phyloP scores from a whole-genome alignment of 371 early-diverging fungal genomes.

The Zopfochytrium polystomum region DNA sequence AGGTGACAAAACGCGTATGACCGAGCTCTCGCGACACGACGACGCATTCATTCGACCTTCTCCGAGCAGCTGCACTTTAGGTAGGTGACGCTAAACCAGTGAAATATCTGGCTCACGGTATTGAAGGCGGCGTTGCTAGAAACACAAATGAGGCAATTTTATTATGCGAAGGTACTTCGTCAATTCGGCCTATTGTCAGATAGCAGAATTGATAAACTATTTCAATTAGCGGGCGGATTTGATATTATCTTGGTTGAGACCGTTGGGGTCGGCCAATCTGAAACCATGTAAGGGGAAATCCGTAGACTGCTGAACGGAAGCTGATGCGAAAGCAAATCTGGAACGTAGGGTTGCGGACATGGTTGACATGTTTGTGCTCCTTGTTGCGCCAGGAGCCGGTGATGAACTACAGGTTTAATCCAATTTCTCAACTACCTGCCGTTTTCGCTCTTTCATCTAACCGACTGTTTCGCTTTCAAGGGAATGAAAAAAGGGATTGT shows the following conservation, averaged over 20 bases:
- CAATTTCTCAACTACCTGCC: too few relatives aligned
- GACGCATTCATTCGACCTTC: slow-evolving; percentile 73
- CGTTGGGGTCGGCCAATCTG: slow-evolving; percentile 81
- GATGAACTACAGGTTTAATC: slow-evolving; percentile 78
- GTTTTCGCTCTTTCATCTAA: too few relatives aligned
- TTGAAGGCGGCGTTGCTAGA: slow-evolving; percentile 64
- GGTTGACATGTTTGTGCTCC: slow-evolving; percentile 71
- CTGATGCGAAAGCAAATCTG: neutral
- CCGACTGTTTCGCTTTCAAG: too few relatives aligned
- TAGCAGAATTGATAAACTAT: too few relatives aligned
- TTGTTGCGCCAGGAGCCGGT: slow-evolving; percentile 63
- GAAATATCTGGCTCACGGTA: slow-evolving; percentile 64
- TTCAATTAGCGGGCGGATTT: slow-evolving; percentile 68
- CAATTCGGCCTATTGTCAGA: too few relatives aligned
- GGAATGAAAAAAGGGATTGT: slow-evolving; percentile 83
- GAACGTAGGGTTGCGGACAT: slow-evolving; percentile 72
- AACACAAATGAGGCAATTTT: slow-evolving; percentile 75
- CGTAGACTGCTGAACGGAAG: neutral
- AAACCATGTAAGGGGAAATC: slow-evolving; percentile 53
- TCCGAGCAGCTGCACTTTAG: too few relatives aligned
- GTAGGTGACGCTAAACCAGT: too few relatives aligned
- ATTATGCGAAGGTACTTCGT: slow-evolving; percentile 62
- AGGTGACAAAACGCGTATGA: slow-evolving; percentile 81
- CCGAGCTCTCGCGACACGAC: slow-evolving; percentile 53
- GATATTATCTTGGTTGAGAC: slow-evolving; percentile 78